A percentile compares a stretch with the other conserved stretches of the same genome.
Evolutionary conservation across 1,284 basidiomycete genomes (phyloP).

Genomic region (Cystobasidiaceae sp.): DNA sequence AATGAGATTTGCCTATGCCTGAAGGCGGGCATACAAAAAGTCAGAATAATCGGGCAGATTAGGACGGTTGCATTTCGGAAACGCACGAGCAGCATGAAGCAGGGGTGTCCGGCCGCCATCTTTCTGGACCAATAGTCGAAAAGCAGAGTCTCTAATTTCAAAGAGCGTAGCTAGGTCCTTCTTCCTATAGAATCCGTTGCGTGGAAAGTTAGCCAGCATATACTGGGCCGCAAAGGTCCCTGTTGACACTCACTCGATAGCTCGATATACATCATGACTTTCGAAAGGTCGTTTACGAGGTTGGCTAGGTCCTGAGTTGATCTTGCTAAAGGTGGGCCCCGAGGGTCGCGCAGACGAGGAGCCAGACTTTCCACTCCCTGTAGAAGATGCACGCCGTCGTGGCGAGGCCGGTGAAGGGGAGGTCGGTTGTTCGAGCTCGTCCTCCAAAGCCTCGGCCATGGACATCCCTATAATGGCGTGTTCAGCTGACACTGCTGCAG

Average conservation of each 20-base stretch:
- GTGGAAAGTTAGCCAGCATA: neutral
- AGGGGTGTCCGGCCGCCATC: conserved; percentile 17
- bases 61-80: too few species aligned
- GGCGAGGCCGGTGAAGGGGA: neutral
- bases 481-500: neutral
- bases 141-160: conserved; percentile 30
- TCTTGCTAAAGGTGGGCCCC: neutral
- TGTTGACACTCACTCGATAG: conserved; percentile 12
- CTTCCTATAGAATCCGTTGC: conserved; percentile 5
- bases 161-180: conserved; percentile 31
- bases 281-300: conserved; percentile 19
- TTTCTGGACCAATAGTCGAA: conserved; percentile 24
- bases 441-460: conserved; percentile 18
- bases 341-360: too few species aligned
- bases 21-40: neutral
- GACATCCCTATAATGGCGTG: conserved; percentile 6
- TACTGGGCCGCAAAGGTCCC: too few species aligned
- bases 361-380: neutral
- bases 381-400: neutral
- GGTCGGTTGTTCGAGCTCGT: neutral
- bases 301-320: neutral
- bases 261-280: conserved; percentile 24
- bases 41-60: neutral
- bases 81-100: conserved; percentile 23
- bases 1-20: conserved; percentile 32